Base-by-base conservation (phyloP, 192 early-diverging fungal species). In the Cetraspora pellucida region DNA sequence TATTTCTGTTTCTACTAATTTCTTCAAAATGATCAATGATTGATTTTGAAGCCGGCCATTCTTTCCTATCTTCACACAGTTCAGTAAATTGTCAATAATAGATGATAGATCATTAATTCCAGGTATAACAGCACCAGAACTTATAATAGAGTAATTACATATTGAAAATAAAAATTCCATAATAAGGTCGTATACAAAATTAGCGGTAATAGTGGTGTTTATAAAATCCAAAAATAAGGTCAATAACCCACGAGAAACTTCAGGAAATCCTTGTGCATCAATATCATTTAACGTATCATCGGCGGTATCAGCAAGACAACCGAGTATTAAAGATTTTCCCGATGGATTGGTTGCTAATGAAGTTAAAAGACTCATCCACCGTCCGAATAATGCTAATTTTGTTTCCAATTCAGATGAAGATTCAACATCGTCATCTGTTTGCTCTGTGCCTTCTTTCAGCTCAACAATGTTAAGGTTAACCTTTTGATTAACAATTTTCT, bases 301-400 rank as follows among this genome's bases (percentile, higher is more conserved):
- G 7, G 23, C 13, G 10, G 17, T 52, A 19, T 17, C 44, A 21
- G 19, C 50, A 11, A 72, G 28, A 5, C 28, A 54, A 57, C 74
- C 77, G 10, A 78, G 57, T 19, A 78, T 11, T 21, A 27, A 47
- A 13, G 54, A 21, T 27, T 54, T 74, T 28, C 77, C 77, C 8
- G 47, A 57, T 31, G 77, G 31, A 19, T 52, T 37, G 10, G 30
- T 52, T 37, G 25, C 49, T 63, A 73, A 44, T n/a, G 54, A 60
- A 7, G 69, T 58, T 11, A 78, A 60, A 50, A 78, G 57, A 21
- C 77, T 78, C 31, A 78, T 25, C 77, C 77, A 78, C 30, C 77
- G 68, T 10, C 69, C 69, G 31, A 78, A 70, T 64, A 78, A 44
- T 17, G 77, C 2, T 17, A 46, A 25, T 37, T 78, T 52, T 7